A percentile compares a stretch with the other conserved stretches of the same genome.
phyloP scores from a whole-genome alignment of 352 stramenopile species.

The Globisporangium okanoganense region DNA sequence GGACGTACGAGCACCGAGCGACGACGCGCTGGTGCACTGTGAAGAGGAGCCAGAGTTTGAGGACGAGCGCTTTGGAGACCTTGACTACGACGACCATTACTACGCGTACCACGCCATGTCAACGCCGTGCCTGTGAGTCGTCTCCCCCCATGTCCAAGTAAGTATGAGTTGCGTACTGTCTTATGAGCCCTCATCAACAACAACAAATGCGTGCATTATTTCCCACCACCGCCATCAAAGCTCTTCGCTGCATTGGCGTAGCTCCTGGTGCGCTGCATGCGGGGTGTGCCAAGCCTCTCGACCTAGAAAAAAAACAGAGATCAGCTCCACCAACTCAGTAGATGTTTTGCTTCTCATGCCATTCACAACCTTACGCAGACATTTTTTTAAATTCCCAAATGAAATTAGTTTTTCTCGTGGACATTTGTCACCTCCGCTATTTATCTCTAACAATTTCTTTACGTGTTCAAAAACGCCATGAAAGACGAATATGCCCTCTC shows the following conservation, averaged over 20 bases:
- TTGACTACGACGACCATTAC: constrained; percentile 19
- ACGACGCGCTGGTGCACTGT: constrained; percentile 4
- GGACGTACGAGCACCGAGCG: not conserved
- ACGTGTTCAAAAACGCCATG: constrained; percentile 86
- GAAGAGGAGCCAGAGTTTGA: constrained; percentile 11
- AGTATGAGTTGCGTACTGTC: constrained; percentile 4
- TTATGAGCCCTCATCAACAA: not conserved
- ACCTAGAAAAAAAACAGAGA: not conserved
- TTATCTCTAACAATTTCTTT: constrained; percentile 15
- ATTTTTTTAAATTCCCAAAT: constrained; percentile 3
- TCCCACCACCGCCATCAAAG: not conserved
- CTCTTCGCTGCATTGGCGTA: not conserved
- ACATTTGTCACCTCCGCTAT: not conserved
- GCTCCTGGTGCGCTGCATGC: not conserved
- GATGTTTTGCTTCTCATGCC: not conserved
- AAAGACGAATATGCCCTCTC: constrained; percentile 96
- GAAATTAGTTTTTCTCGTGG: not conserved
- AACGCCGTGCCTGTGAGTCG: constrained; percentile 13
- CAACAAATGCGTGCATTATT: not conserved
- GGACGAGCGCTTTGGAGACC: constrained; percentile 11
- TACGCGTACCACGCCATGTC: constrained; percentile 16
- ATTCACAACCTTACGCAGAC: not conserved
- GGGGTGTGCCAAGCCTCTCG: not conserved
- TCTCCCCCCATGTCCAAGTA: not conserved
- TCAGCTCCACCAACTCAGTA: not conserved